phyloP scores from a whole-genome alignment of 139 green algal species.

The Tetraselmis chui region DNA sequence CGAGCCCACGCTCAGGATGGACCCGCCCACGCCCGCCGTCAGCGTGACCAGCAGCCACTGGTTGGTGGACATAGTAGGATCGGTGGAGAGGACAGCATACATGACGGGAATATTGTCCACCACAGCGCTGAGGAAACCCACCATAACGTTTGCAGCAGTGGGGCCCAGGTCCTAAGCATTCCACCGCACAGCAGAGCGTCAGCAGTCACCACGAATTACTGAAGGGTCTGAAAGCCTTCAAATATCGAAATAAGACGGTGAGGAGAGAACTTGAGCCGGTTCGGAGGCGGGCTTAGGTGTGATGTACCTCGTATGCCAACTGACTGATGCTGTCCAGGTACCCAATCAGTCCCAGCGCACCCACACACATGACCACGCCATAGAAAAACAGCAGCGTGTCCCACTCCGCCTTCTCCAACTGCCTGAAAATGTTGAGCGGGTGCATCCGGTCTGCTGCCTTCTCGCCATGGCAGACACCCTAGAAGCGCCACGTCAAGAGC shows the following conservation, averaged over 20 bases:
- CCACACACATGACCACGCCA: conserved; percentile 26
- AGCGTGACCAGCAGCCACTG: conserved; percentile 29
- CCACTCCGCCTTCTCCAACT: conserved; percentile 15
- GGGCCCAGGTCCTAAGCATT: neutral
- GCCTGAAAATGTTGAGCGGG: conserved; percentile 23
- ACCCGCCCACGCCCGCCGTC: conserved; percentile 17
- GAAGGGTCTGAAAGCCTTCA: too few species aligned
- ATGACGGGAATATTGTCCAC: conserved; percentile 32
- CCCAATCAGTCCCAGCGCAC: conserved; percentile 15
- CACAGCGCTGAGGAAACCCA: conserved; percentile 17
- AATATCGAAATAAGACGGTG: too few species aligned
- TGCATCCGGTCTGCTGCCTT: neutral
- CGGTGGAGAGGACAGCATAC: conserved; percentile 19
- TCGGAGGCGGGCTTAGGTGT: too few species aligned
- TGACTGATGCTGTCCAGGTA: conserved; percentile 11
- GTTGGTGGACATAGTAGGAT: conserved; percentile 15
- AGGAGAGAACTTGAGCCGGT: too few species aligned
- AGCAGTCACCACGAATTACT: too few species aligned
- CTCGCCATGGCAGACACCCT: neutral
- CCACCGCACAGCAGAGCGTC: too few species aligned
- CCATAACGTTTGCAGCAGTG: conserved; percentile 3
- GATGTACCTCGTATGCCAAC: neutral
- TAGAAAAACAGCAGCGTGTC: conserved; percentile 36
- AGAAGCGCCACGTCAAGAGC: too few species aligned
- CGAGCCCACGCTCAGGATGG: conserved; percentile 14